Percentiles rank a stretch among this genome's conserved stretches.
These are phyloP conservation scores for Penicillium sp. DNA, from an alignment of 2,329 filamentous ascomycete genomes.

Conservation along the genomic window DNA sequence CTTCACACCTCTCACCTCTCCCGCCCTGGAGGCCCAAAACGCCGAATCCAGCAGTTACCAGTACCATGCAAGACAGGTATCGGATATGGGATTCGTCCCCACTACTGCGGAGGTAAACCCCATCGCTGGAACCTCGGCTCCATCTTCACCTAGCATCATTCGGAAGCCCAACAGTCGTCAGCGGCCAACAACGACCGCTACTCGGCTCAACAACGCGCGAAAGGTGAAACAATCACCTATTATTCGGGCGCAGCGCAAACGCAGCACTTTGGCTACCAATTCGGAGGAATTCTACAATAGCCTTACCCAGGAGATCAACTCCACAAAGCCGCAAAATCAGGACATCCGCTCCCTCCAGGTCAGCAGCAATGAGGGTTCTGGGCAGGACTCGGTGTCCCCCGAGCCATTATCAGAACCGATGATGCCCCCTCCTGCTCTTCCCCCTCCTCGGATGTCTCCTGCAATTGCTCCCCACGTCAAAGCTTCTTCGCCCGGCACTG, in stretches of 20 bases:
- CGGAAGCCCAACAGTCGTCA: slow-evolving; percentile 36
- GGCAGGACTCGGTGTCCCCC: slow-evolving; percentile 48
- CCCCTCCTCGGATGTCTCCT: slow-evolving; percentile 41
- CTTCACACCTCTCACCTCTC: slow-evolving; percentile 50
- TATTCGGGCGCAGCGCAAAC: slow-evolving; percentile 42
- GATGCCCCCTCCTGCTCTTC: slow-evolving; percentile 50
- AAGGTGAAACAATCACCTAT: slow-evolving; percentile 45
- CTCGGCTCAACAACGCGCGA: slow-evolving; percentile 31
- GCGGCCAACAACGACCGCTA: slow-evolving; percentile 34
- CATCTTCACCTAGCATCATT: slow-evolving; percentile 25
- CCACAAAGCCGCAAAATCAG: slow-evolving; percentile 22
- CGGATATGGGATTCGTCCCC: slow-evolving; percentile 40
- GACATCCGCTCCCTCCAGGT: slow-evolving; percentile 30
- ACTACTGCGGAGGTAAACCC: slow-evolving; percentile 41
- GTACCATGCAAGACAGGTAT: slow-evolving; percentile 34
- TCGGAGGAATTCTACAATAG: slow-evolving; percentile 34
- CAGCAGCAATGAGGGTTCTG: slow-evolving; percentile 45
- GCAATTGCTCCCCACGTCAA: slow-evolving; percentile 32
- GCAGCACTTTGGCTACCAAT: slow-evolving; percentile 30
- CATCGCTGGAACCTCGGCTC: slow-evolving; percentile 25
- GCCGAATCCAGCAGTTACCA: slow-evolving; percentile 34
- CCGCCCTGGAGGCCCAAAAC: slow-evolving; percentile 48
- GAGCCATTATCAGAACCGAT: slow-evolving; percentile 49
- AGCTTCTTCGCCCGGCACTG: slow-evolving; percentile 45
- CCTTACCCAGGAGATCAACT: slow-evolving; percentile 35